phyloP scores from a whole-genome alignment of 768 basidiomycete species.

The Coprinopsis strossmayeri region DNA sequence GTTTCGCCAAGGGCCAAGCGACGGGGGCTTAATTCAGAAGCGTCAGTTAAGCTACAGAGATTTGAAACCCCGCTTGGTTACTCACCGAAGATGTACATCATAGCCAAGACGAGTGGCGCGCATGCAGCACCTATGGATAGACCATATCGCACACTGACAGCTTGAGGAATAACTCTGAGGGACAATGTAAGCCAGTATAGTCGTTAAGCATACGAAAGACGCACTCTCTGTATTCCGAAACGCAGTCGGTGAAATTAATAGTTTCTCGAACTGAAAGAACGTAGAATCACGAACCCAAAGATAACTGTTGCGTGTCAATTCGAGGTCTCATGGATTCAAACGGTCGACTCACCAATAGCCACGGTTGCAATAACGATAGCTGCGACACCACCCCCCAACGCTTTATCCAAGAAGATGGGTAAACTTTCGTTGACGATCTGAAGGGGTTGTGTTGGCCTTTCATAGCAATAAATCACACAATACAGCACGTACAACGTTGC shows the following conservation, averaged over 20 bases:
- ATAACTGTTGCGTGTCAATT: conserved; percentile 44
- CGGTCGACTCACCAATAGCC: conserved; percentile 46
- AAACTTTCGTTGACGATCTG: conserved; percentile 80
- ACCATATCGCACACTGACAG: conserved; percentile 72
- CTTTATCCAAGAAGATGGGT: conserved; percentile 76
- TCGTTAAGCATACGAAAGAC: conserved; percentile 26
- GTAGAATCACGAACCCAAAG: conserved; percentile 55
- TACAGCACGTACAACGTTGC: conserved; percentile 68
- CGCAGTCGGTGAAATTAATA: not conserved
- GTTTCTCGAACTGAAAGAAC: not conserved
- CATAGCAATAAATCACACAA: not conserved
- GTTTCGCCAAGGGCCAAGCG: conserved; percentile 74
- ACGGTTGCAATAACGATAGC: conserved; percentile 76
- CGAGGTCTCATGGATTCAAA: not conserved
- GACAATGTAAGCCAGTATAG: not conserved
- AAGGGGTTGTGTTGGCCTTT: not conserved
- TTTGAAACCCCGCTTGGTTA: not conserved
- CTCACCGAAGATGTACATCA: conserved; percentile 61
- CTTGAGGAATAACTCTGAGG: conserved; percentile 60
- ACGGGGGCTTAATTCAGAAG: conserved; percentile 56
- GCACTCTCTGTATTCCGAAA: conserved; percentile 51
- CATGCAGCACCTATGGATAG: conserved; percentile 75
- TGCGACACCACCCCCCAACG: conserved; percentile 63
- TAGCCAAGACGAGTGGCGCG: conserved; percentile 61
- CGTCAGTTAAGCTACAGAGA: not conserved